A percentile compares a stretch with the other conserved stretches of the same genome.
Evolutionary conservation across 495 filamentous ascomycete genomes (phyloP).

Genomic region (Neohortaea acidophila): DNA sequence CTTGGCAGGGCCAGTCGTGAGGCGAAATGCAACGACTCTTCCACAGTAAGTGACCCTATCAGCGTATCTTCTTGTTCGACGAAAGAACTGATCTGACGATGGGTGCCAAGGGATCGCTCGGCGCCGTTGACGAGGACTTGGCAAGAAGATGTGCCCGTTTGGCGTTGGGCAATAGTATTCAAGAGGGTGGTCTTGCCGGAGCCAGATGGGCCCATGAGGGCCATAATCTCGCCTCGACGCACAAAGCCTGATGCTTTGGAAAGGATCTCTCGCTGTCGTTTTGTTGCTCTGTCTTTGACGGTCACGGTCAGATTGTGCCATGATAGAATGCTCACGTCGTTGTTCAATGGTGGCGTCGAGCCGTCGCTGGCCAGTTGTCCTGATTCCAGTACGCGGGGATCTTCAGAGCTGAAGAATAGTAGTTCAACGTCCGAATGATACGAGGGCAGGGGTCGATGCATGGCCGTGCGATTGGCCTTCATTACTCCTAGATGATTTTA

Average conservation of each 20-base stretch:
- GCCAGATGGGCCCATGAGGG: constrained; percentile 56
- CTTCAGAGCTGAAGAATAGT: too few relatives aligned
- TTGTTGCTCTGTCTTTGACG: constrained; percentile 49
- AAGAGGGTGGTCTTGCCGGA: constrained; percentile 65
- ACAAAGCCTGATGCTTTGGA: constrained; percentile 34
- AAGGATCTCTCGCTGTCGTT: constrained; percentile 37
- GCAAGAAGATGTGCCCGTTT: constrained; percentile 32
- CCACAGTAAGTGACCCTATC: constrained; percentile 60
- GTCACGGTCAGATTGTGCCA: constrained; percentile 48
- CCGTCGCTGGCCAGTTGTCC: too few relatives aligned
- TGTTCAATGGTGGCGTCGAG: too few relatives aligned
- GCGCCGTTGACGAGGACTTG: constrained; percentile 41
- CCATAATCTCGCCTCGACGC: constrained; percentile 49
- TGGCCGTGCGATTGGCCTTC: too few relatives aligned
- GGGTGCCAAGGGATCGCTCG: constrained; percentile 22
- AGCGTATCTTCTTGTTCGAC: constrained; percentile 80
- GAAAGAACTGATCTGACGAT: constrained; percentile 45
- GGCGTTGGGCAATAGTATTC: constrained; percentile 49
- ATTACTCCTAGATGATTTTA: too few relatives aligned
- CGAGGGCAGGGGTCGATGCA: too few relatives aligned
- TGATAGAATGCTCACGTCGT: too few relatives aligned
- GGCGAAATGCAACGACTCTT: constrained; percentile 62
- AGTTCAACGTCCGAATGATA: too few relatives aligned
- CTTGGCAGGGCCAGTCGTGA: constrained; percentile 37
- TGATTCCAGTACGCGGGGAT: too few relatives aligned